Evolutionary conservation across 768 basidiomycete genomes (phyloP).

Genomic region (Boletus fagicola): DNA sequence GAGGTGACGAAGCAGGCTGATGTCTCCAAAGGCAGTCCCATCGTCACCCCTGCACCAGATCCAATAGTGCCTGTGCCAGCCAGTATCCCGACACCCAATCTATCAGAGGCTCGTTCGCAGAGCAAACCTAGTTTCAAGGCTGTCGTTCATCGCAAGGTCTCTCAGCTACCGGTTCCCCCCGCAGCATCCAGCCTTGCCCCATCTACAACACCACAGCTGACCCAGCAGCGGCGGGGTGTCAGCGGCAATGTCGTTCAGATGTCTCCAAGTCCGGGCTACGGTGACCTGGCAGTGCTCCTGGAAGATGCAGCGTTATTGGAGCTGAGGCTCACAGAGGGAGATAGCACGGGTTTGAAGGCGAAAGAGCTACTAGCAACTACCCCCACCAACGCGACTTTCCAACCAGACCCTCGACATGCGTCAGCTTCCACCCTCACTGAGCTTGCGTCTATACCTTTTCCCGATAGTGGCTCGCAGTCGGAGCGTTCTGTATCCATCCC

Average conservation of each 20-base stretch:
- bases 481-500: slow-evolving; percentile 31
- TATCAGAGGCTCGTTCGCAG: slow-evolving; percentile 3
- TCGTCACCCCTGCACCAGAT: slow-evolving; percentile 3
- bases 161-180: slow-evolving; percentile 34
- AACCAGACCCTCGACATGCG: slow-evolving; percentile 17
- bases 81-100: slow-evolving; percentile 11
- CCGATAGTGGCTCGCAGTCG: slow-evolving; percentile 25
- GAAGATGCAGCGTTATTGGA: slow-evolving; percentile 61
- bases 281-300: slow-evolving; percentile 53
- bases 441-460: slow-evolving; percentile 11
- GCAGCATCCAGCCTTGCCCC: slow-evolving; percentile 14
- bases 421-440: slow-evolving; percentile 27
- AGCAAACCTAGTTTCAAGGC: slow-evolving; percentile 44
- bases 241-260: slow-evolving; percentile 27
- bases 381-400: slow-evolving; percentile 28
- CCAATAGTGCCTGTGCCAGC: slow-evolving; percentile 1
- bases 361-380: slow-evolving; percentile 18
- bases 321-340: slow-evolving; percentile 49
- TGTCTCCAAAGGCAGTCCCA: background rate
- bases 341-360: slow-evolving; percentile 13
- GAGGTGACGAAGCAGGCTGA: slow-evolving; percentile 1
- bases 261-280: slow-evolving; percentile 46
- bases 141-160: slow-evolving; percentile 56
- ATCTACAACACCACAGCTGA: slow-evolving; percentile 28
- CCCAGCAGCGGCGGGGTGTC: slow-evolving; percentile 30